phyloP scores from a whole-genome alignment of 306 rosid genomes.

The Pterocarpus macrocarpus region DNA sequence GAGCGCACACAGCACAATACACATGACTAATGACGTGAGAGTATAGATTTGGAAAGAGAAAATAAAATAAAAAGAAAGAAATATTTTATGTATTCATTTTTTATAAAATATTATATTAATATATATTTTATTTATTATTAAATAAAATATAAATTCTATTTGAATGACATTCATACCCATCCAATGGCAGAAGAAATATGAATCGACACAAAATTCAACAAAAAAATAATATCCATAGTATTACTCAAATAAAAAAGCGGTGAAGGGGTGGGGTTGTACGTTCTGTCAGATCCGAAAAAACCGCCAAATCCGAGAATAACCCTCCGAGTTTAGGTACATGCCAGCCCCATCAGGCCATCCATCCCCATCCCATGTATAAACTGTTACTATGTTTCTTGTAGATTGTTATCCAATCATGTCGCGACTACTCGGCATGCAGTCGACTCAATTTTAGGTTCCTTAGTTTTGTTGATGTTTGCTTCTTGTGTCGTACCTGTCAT shows the following conservation, averaged over 20 bases:
- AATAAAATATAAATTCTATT: too few relatives aligned
- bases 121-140: too few relatives aligned
- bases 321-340: background rate
- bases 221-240: too few relatives aligned
- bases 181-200: too few relatives aligned
- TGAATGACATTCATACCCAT: too few relatives aligned
- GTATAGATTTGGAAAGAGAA: constrained; percentile 32
- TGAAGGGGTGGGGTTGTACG: background rate
- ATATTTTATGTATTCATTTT: too few relatives aligned
- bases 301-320: constrained; percentile 39
- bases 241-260: background rate
- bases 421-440: background rate
- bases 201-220: too few relatives aligned
- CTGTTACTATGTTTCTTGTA: background rate
- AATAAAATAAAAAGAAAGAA: too few relatives aligned
- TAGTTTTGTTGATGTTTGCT: too few relatives aligned
- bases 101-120: too few relatives aligned
- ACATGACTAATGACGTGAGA: constrained; percentile 4
- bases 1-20: background rate
- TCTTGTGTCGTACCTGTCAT: too few relatives aligned
- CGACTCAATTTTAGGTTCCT: background rate
- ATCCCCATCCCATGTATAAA: background rate
- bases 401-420: background rate
- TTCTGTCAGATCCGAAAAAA: constrained; percentile 54
- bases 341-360: too few relatives aligned